Evolutionary conservation across 2,329 filamentous ascomycete species (phyloP), one percentile per base, ranked within the genome.

Genomic region (Cytospora paraplurivora): DNA sequence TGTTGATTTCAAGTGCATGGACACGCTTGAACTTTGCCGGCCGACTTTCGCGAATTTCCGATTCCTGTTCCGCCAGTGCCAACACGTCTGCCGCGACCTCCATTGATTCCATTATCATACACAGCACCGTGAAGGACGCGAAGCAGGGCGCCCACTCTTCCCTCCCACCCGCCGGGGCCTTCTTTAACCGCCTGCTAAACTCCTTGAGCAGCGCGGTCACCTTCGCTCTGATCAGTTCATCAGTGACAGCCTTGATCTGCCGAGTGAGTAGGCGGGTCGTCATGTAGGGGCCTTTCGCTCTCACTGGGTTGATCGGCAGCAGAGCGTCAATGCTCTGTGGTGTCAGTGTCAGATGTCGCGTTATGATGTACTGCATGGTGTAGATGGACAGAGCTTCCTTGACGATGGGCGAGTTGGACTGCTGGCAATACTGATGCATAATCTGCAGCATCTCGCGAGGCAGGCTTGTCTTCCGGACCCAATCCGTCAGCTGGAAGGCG

Each of bases 101-200:
- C 58, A 85, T 79, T 32, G 79, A 74, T 73, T 86, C 84, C 82
- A 86, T 85, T 70, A 85, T 84, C 44, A 86, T 75, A 67, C 82
- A 85, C 35, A 86, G 76, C 4, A 85, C 79, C 12, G 86, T 72
- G 69, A 86, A 86, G 0, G 84, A 78, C 1, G 82, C 84, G 17
- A 84, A 74, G 69, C 83, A 86, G 1, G 83, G 82, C 41, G 82
- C 83, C 83, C 83, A 86, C 66, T 84, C 81, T 49, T 73, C 73
- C 21, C 81, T 77, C 51, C 78, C 76, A 72, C 84, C 85, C n/a
- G n/a, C n/a, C n/a, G n/a, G n/a, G n/a, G n/a, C n/a, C 19, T 80
- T 80, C 71, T 85, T 85, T 50, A 86, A 78, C 34, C 79, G 79
- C 66, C 79, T 79, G 66, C 78, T 76, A 70, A 86, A 85, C 65